A percentile compares a stretch with the other conserved stretches of the same genome.
These are phyloP conservation scores for Rickenella mellea DNA, from an alignment of 768 basidiomycete species.

Conservation along the genomic window DNA sequence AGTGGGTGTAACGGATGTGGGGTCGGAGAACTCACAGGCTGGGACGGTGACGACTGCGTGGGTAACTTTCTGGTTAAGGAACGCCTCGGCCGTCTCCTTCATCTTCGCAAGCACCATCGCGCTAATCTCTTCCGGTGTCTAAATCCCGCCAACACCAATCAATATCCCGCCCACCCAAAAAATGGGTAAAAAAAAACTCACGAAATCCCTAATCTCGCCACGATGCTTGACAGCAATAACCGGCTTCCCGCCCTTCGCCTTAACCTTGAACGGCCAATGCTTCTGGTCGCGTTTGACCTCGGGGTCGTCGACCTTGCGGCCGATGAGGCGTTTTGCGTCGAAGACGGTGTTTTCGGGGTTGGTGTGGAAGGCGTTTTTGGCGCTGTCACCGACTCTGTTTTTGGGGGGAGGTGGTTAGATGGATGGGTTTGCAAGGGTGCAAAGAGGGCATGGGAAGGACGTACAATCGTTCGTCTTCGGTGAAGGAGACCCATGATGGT, in stretches of 20 bases:
- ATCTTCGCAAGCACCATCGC: constrained; percentile 96
- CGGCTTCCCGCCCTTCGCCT: constrained; percentile 76
- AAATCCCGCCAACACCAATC: neutral
- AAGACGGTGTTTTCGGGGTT: constrained; percentile 94
- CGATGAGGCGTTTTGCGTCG: constrained; percentile 93
- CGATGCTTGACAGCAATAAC: constrained; percentile 70
- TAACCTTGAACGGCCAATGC: constrained; percentile 85
- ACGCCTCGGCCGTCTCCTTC: constrained; percentile 99
- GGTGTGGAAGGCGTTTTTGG: constrained; percentile 91
- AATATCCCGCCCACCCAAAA: too few relatives aligned
- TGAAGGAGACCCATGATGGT: constrained; percentile 79
- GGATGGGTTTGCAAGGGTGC: constrained; percentile 10
- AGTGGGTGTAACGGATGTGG: neutral
- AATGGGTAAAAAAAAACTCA: constrained; percentile 37
- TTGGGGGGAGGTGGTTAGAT: constrained; percentile 11
- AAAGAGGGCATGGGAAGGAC: constrained; percentile 4
- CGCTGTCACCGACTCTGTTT: constrained; percentile 75
- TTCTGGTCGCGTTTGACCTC: constrained; percentile 79
- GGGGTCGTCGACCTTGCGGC: constrained; percentile 71
- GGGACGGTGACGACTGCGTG: constrained; percentile 98
- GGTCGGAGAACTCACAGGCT: constrained; percentile 51
- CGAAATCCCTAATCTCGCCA: constrained; percentile 74
- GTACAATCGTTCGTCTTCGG: constrained; percentile 66
- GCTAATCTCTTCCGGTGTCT: constrained; percentile 91
- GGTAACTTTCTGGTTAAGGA: constrained; percentile 91